Evolutionary conservation across 495 filamentous ascomycete species (phyloP).

Genomic region (Penicillium egyptiacum): DNA sequence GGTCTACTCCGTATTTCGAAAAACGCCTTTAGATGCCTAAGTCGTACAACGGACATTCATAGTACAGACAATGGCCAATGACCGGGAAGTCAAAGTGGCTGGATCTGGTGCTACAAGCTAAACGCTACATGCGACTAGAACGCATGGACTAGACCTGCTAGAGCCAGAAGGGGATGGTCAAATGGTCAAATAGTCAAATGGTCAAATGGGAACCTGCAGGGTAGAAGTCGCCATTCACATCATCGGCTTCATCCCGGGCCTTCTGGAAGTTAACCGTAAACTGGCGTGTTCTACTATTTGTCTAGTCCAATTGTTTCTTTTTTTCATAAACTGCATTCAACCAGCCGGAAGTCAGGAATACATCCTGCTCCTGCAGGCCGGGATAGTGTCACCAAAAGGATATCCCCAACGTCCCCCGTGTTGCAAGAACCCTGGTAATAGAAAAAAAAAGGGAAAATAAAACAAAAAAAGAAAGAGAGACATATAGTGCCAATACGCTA

Average conservation of each 20-base stretch:
- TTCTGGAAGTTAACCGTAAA: slow-evolving; percentile 20
- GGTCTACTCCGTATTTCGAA: slow-evolving; percentile 6
- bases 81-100: slow-evolving; percentile 18
- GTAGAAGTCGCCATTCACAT: slow-evolving; percentile 8
- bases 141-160: background rate
- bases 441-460: background rate
- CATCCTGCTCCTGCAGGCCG: slow-evolving; percentile 16
- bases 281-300: background rate
- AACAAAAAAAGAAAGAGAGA: background rate
- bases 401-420: slow-evolving; percentile 16
- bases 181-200: background rate
- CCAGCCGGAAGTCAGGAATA: slow-evolving; percentile 20
- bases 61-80: slow-evolving; percentile 23
- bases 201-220: slow-evolving; percentile 20
- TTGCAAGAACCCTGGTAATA: slow-evolving; percentile 4
- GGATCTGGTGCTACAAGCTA: slow-evolving; percentile 23
- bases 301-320: slow-evolving; percentile 10
- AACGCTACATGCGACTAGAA: slow-evolving; percentile 19
- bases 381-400: slow-evolving; percentile 24
- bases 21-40: slow-evolving; percentile 12
- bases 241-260: background rate
- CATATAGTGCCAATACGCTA: background rate
- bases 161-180: slow-evolving; percentile 3
- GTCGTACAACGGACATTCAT: slow-evolving; percentile 25
- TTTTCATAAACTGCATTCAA: slow-evolving; percentile 14